Evolutionary conservation across 257 asterid species (phyloP).

Genomic region (Rauvolfia tetraphylla): DNA sequence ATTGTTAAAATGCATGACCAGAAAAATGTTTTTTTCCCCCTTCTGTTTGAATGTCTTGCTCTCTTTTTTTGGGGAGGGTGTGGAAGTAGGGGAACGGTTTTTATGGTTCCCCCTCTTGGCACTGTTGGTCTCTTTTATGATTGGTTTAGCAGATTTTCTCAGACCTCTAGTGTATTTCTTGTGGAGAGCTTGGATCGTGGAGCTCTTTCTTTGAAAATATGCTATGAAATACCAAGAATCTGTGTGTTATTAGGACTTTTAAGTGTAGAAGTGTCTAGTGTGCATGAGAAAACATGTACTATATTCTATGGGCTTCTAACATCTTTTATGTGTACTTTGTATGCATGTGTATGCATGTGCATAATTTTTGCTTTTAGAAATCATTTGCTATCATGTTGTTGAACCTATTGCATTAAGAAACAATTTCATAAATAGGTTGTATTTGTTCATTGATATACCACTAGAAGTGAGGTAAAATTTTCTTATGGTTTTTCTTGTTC

Average conservation of each 20-base stretch:
- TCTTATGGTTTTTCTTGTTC: no score
- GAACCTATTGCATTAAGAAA: background rate
- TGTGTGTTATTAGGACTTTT: background rate
- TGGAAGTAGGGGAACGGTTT: no score
- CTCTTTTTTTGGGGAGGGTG: no score
- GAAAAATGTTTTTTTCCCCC: no score
- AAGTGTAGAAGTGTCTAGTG: background rate
- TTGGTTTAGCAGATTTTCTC: background rate
- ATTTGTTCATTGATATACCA: background rate
- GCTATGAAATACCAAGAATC: background rate
- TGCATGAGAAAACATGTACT: background rate
- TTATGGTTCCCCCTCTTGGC: no score
- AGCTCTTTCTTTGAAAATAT: background rate
- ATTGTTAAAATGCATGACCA: no score
- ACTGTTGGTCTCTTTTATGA: background rate
- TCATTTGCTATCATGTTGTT: background rate
- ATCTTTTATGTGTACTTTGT: background rate
- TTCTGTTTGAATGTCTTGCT: no score
- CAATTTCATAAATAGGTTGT: background rate
- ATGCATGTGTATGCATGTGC: background rate
- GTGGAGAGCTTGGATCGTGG: background rate
- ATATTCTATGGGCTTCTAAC: background rate
- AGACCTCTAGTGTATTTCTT: background rate
- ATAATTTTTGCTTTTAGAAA: background rate
- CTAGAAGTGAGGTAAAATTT: background rate